Base-by-base conservation (phyloP, 192 early-diverging fungal species). In the Backusella mclennaniae region DNA sequence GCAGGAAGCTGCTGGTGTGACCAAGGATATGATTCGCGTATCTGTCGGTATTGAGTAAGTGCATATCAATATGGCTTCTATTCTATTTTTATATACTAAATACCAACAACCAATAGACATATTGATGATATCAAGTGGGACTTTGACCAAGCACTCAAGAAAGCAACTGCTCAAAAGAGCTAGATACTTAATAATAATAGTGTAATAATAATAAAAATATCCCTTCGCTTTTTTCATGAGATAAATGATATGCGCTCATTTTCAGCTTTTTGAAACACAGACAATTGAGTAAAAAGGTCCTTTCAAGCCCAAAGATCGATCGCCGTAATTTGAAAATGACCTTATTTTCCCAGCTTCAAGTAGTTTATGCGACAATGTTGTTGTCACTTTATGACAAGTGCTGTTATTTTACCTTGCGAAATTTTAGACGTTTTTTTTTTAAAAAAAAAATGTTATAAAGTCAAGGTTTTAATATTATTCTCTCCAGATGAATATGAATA, bases 31-130 rank as follows among this genome's bases (percentile, higher is more conserved):
- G 69, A 88, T 97, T 73, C 89, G 95, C 74, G 91, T 96, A 7
- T 92, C 90, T 15, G 94, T 98, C 70, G 96, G 96, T 52, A 80
- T 96, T 41, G 95, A 97, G 78, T 83, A 79, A 73, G 81, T 82
- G 82, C 87, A 77, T 33, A 33, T 88, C 86, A 23, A 56, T 2
- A 56, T 23, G 21, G 21, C 3, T 33, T 33, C 33, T 3, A 33
- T 33, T 11, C 8, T 9, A 12, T 3, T 23, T 63, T 26, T 63
- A 29, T 14, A 26, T 41, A 76, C 15, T 49, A 76, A 8, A 21
- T 23, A 69, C n/a, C 31, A 17, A 46, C 41, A 38, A 42, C 11
- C 11, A 35, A 21, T 72, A 83, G 81, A 79, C 85, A 93, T 66
- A 92, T 93, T 44, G 89, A 91, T 35, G 92, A 92, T 46, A 92